Percentiles rank a stretch among this genome's conserved stretches.
phyloP scores from a whole-genome alignment of 2,329 filamentous ascomycete genomes.

The Trichoderma cornu-damae region DNA sequence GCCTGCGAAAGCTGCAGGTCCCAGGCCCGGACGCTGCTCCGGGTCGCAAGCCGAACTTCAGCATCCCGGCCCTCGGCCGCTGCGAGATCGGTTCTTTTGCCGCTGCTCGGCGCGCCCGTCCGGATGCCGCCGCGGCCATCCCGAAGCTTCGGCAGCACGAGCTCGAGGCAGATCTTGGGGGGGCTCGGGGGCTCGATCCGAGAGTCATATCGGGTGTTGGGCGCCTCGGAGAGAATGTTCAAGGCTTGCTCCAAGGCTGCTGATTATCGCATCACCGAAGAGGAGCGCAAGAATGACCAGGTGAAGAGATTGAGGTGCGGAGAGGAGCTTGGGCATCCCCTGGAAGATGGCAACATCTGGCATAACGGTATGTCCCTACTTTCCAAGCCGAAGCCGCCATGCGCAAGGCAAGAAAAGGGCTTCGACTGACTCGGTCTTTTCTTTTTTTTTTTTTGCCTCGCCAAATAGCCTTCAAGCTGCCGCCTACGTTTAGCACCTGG shows the following conservation, averaged over 20 bases:
- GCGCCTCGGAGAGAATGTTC: slow-evolving; percentile 72
- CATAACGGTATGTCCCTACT: slow-evolving; percentile 60
- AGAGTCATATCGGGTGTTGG: slow-evolving; percentile 68
- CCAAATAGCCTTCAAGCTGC: slow-evolving; percentile 63
- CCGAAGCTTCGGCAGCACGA: slow-evolving; percentile 37
- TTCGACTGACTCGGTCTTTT: not conserved
- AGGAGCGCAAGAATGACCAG: slow-evolving; percentile 58
- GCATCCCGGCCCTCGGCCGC: slow-evolving; percentile 27
- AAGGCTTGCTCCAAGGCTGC: slow-evolving; percentile 68
- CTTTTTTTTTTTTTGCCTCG: not conserved
- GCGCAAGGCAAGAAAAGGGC: not conserved
- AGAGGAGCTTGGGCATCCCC: slow-evolving; percentile 65
- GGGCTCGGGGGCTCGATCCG: slow-evolving; percentile 32
- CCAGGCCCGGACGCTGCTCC: slow-evolving; percentile 40
- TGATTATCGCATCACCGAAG: slow-evolving; percentile 69
- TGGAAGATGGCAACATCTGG: slow-evolving; percentile 50
- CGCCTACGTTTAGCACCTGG: slow-evolving; percentile 91
- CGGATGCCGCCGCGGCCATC: slow-evolving; percentile 13
- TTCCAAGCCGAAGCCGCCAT: not conserved
- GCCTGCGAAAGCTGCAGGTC: slow-evolving; percentile 46
- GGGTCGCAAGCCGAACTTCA: slow-evolving; percentile 30
- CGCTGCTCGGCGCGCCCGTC: slow-evolving; percentile 15
- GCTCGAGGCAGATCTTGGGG: slow-evolving; percentile 31
- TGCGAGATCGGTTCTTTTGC: slow-evolving; percentile 24
- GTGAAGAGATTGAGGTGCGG: slow-evolving; percentile 70